Evolutionary conservation across 768 basidiomycete genomes (phyloP).

Genomic region (Polyporus arcularius): DNA sequence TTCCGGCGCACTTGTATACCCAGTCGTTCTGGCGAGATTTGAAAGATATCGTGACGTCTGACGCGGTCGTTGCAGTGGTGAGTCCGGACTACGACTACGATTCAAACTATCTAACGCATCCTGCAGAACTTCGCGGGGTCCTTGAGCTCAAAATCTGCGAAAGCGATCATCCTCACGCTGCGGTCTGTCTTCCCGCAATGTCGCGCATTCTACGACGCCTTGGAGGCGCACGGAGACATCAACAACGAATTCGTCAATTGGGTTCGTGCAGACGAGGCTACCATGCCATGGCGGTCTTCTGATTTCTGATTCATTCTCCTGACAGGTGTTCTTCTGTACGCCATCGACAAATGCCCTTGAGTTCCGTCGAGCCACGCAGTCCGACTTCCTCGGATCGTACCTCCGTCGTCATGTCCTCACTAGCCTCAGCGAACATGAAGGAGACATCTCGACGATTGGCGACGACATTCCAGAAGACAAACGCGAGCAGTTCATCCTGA

Average conservation of each 20-base stretch:
- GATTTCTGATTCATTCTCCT: not conserved
- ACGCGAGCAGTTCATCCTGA: constrained; percentile 52
- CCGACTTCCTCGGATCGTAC: constrained; percentile 70
- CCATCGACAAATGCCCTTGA: constrained; percentile 50
- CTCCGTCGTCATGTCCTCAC: constrained; percentile 63
- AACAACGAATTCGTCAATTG: constrained; percentile 69
- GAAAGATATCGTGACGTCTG: constrained; percentile 58
- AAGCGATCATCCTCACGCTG: constrained; percentile 70
- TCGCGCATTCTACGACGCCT: constrained; percentile 78
- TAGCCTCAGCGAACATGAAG: constrained; percentile 52
- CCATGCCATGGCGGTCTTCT: not conserved
- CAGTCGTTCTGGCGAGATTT: constrained; percentile 80
- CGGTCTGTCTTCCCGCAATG: constrained; percentile 73
- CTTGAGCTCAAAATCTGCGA: constrained; percentile 59
- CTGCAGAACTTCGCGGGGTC: constrained; percentile 83
- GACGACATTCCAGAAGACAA: constrained; percentile 33
- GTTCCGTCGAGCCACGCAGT: constrained; percentile 55
- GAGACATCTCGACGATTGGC: constrained; percentile 40
- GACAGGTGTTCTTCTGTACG: constrained; percentile 84
- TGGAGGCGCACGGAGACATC: constrained; percentile 34
- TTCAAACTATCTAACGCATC: not conserved
- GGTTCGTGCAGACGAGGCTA: constrained; percentile 42
- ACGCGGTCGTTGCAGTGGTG: constrained; percentile 83
- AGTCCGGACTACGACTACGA: constrained; percentile 30
- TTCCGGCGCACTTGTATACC: constrained; percentile 85